Base-by-base conservation (phyloP, 106 monocot species). In the Agapanthus africanus region DNA sequence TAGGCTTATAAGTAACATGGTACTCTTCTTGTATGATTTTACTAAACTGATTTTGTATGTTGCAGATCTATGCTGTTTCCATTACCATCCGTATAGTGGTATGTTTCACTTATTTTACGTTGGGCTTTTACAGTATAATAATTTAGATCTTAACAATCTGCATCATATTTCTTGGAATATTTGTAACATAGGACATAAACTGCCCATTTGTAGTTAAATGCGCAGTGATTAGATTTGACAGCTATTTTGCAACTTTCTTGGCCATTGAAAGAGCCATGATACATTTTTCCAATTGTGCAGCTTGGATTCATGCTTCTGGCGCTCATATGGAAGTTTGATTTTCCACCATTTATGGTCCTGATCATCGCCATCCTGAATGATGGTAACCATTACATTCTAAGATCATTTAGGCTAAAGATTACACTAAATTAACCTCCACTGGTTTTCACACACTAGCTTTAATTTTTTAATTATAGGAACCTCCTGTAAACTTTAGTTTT, bases 61-160 rank as follows among this genome's bases (percentile, higher is more conserved):
- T 86, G 79, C 86, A 87, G 86, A 87, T 87, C 46, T 87, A 87
- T 87, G 86, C 86, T 2, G 86, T 87, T 66, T 87, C 86, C 4
- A 87, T 82, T 37, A 87, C 86, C 70, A 87, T 87, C 50, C 79
- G 86, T 70, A 87, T 87, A 67, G 86, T 87, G 86, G 86, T 87
- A 87, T 7, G 79, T 77, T 64, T 57, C 16, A n/a, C n/a, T 79
- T 77, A 37, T 57, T 9, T n/a, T n/a, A n/a, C n/a, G n/a, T n/a
- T n/a, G n/a, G n/a, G n/a, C n/a, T n/a, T n/a, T n/a, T n/a, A n/a
- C n/a, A n/a, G n/a, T n/a, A n/a, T n/a, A n/a, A n/a, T n/a, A n/a
- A n/a, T n/a, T n/a, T n/a, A n/a, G n/a, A n/a, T n/a, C n/a, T n/a
- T n/a, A n/a, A n/a, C n/a, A n/a, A n/a, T n/a, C n/a, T n/a, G n/a